phyloP scores from a whole-genome alignment of 1,284 basidiomycete species.

The Sanghuangporus sanghuang region DNA sequence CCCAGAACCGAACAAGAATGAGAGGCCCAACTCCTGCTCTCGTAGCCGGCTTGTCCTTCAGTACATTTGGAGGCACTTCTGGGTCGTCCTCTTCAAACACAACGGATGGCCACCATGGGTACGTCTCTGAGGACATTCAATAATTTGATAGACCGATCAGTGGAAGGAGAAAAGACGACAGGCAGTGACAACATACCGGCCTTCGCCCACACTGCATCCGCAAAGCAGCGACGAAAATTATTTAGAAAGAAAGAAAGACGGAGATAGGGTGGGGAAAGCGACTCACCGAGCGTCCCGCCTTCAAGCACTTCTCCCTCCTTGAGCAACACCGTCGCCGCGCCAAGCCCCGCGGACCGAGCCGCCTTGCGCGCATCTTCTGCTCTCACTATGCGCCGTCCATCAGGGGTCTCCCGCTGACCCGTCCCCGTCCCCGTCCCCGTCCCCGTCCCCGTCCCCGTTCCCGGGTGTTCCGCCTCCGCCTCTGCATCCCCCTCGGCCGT shows the following conservation, averaged over 20 bases:
- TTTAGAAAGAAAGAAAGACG: conserved; percentile 1
- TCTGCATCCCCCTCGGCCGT: conserved; percentile 1
- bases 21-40: conserved; percentile 33
- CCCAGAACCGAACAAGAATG: conserved; percentile 66
- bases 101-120: conserved; percentile 65
- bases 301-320: conserved; percentile 28
- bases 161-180: neutral
- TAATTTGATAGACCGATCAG: neutral
- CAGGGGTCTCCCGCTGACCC: neutral
- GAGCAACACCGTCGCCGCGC: conserved; percentile 23
- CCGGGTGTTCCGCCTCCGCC: neutral
- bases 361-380: conserved; percentile 10
- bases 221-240: neutral
- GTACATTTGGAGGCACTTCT: conserved; percentile 45
- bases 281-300: conserved; percentile 35
- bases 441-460: neutral
- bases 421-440: neutral
- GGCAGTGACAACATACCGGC: conserved; percentile 36
- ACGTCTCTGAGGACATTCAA: conserved; percentile 38
- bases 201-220: conserved; percentile 58
- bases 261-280: neutral
- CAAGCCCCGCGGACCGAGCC: conserved; percentile 3
- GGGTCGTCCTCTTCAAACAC: conserved; percentile 48
- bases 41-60: conserved; percentile 30
- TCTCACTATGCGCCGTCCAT: neutral